Conservation (phyloP, 2,329 filamentous ascomycete species). For the Xylariales sp. region DNA sequence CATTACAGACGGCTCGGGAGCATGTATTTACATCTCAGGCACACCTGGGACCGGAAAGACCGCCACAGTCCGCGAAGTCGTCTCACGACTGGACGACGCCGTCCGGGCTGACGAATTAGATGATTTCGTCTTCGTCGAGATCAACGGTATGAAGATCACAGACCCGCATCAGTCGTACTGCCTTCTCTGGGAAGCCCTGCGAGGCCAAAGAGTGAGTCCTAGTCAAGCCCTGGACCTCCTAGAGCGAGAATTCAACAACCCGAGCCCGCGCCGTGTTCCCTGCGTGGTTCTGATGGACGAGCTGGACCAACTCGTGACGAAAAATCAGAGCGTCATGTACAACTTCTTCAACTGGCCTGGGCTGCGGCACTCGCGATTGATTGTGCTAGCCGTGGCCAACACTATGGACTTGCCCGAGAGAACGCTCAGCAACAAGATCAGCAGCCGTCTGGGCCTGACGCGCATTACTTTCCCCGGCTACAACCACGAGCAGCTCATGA, state of each 20-base stretch:
- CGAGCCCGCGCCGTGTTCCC: conserved; percentile 88
- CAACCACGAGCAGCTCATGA: conserved; percentile 96
- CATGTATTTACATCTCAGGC: conserved; percentile 99
- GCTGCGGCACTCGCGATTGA: conserved; percentile 87
- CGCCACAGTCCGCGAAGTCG: conserved; percentile 94
- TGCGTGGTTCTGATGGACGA: conserved; percentile 99
- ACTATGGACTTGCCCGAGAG: conserved; percentile 98
- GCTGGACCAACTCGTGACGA: conserved; percentile 95
- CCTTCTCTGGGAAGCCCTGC: conserved; percentile 93
- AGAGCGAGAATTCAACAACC: conserved; percentile 91
- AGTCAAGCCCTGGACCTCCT: conserved; percentile 91
- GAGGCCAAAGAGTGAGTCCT: conserved; percentile 91
- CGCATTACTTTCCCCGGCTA: conserved; percentile 98
- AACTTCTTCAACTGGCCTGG: conserved; percentile 99
- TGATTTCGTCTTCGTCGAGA: conserved; percentile 98
- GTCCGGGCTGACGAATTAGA: conserved; percentile 92
- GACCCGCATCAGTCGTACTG: conserved; percentile 97
- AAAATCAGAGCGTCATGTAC: conserved; percentile 99
- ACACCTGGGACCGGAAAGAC: conserved; percentile 98
- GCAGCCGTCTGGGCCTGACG: conserved; percentile 87
- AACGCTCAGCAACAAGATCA: conserved; percentile 98
- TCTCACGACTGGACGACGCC: conserved; percentile 86
- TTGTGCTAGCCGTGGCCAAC: conserved; percentile 97
- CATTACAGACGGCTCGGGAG: conserved; percentile 91
- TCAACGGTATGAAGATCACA: conserved; percentile 99